Conservation (phyloP, 169 alveolate genomes). For the Cryptosporidium muris region DNA sequence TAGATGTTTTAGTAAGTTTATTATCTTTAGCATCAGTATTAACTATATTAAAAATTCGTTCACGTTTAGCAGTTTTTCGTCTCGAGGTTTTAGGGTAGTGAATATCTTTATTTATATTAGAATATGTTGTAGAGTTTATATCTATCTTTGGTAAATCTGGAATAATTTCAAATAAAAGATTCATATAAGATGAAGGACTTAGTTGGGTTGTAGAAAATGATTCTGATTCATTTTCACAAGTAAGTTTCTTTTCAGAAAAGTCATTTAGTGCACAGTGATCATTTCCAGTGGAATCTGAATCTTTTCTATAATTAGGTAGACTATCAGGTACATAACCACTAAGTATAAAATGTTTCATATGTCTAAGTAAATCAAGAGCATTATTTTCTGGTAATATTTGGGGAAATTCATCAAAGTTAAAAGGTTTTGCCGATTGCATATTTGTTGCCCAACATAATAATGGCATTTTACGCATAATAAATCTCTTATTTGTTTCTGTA, state of each 20-base stretch:
- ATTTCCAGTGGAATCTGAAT: not conserved
- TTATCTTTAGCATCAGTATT: not conserved
- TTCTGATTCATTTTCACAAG: not conserved
- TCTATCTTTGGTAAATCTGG: slow-evolving; percentile 48
- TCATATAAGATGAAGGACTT: slow-evolving; percentile 56
- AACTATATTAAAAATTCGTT: slow-evolving; percentile 26
- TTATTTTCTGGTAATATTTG: slow-evolving; percentile 26
- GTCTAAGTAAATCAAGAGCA: slow-evolving; percentile 9
- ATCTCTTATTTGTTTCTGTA: slow-evolving; percentile 60
- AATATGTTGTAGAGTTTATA: slow-evolving; percentile 11
- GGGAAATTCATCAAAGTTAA: slow-evolving; percentile 56
- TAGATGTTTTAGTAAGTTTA: not conserved
- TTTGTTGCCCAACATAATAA: slow-evolving; percentile 50
- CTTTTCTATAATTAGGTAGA: slow-evolving; percentile 9
- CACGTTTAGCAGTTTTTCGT: slow-evolving; percentile 13
- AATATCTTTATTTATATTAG: no score
- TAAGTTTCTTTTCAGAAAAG: slow-evolving; percentile 23
- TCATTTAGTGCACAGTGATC: not conserved
- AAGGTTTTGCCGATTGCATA: slow-evolving; percentile 37
- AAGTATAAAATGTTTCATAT: slow-evolving; percentile 19
- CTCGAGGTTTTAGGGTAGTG: slow-evolving; percentile 5
- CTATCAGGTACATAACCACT: slow-evolving; percentile 51
- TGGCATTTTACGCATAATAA: slow-evolving; percentile 63
- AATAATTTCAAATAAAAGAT: slow-evolving; percentile 20
- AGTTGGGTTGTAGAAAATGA: not conserved